A percentile compares a stretch with the other conserved stretches of the same genome.
phyloP scores from a whole-genome alignment of 176 grass and related monocot species.

The Oryza glaberrima region DNA sequence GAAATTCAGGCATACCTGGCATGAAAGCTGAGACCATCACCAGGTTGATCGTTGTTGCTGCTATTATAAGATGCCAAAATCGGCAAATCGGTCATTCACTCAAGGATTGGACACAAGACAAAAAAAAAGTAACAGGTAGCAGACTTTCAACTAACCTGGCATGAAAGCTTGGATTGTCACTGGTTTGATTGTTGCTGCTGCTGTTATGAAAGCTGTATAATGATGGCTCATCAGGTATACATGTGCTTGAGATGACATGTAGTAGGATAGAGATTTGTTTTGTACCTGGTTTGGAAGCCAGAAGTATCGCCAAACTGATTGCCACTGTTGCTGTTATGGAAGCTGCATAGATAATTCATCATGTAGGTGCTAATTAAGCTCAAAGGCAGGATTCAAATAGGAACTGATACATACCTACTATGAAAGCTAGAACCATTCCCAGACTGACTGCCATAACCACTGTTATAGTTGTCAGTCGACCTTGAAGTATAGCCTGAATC shows the following conservation, averaged over 20 bases:
- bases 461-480: conserved; percentile 29
- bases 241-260: neutral
- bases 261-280: conserved; percentile 8
- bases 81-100: conserved; percentile 10
- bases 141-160: conserved; percentile 39
- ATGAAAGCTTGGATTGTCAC: conserved; percentile 20
- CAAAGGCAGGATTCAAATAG: conserved; percentile 25
- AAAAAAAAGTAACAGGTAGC: conserved; percentile 28
- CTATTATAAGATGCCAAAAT: conserved; percentile 25
- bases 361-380: neutral
- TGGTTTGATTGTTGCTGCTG: conserved; percentile 33
- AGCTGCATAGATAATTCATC: conserved; percentile 28
- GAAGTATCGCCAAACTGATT: conserved; percentile 32
- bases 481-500: conserved; percentile 40
- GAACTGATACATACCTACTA: conserved; percentile 41
- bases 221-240: conserved; percentile 30
- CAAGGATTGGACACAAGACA: conserved; percentile 11
- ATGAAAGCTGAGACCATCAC: conserved; percentile 59
- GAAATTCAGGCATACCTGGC: conserved; percentile 44
- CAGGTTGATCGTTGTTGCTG: conserved; percentile 40
- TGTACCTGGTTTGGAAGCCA: conserved; percentile 38
- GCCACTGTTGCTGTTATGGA: conserved; percentile 36
- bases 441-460: conserved; percentile 30
- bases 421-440: conserved; percentile 46
- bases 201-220: conserved; percentile 42